Evolutionary conservation across 1,284 basidiomycete genomes (phyloP).

Genomic region (Tetrapyrgos nigripes): DNA sequence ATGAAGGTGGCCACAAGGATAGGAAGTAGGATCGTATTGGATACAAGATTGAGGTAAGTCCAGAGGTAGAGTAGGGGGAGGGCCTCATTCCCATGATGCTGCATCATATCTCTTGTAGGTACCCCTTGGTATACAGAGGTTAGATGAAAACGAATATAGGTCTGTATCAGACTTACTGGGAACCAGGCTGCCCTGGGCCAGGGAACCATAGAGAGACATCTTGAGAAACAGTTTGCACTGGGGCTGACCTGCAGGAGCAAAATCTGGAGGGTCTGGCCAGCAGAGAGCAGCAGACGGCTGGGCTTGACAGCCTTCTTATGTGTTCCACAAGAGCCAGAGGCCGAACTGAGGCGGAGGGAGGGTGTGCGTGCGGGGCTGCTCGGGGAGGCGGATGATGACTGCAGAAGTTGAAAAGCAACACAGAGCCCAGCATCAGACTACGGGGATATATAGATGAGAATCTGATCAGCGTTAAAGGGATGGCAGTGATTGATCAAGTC

Average conservation of each 20-base stretch:
- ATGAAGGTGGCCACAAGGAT: constrained; percentile 45
- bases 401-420: neutral
- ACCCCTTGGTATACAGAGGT: neutral
- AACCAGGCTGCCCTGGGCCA: no score
- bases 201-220: constrained; percentile 5
- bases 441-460: neutral
- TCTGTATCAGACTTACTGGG: constrained; percentile 5
- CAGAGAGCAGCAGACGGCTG: constrained; percentile 4
- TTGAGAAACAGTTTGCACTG: constrained; percentile 11
- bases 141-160: neutral
- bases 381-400: neutral
- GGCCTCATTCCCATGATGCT: constrained; percentile 16
- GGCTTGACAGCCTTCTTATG: constrained; percentile 10
- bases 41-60: constrained; percentile 42
- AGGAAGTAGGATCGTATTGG: constrained; percentile 42
- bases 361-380: neutral
- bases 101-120: constrained; percentile 13
- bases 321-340: neutral
- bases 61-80: constrained; percentile 30
- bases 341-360: constrained; percentile 1
- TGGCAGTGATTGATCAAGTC: neutral
- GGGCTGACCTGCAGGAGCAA: constrained; percentile 19
- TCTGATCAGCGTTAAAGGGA: neutral
- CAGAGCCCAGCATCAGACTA: neutral
- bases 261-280: constrained; percentile 15